Conservation (phyloP, 1,139 yeast genomes). For the Hansenula lynferdii region DNA sequence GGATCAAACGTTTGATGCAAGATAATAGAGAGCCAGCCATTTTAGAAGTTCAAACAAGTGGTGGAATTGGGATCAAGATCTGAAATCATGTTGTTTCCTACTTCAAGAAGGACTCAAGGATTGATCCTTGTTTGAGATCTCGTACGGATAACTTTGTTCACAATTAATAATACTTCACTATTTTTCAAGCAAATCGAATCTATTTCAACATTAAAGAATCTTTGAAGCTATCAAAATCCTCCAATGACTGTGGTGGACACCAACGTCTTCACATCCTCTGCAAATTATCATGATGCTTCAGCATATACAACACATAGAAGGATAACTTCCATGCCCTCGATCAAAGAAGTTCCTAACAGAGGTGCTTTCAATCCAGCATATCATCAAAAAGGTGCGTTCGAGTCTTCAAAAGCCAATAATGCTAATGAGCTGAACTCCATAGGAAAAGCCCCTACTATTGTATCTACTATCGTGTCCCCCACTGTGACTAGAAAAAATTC, state of each 20-base stretch:
- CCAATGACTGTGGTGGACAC: slow-evolving; percentile 1
- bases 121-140: too few species aligned
- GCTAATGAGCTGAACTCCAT: slow-evolving; percentile 1
- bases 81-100: too few species aligned
- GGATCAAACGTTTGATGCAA: neutral
- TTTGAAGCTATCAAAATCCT: too few species aligned
- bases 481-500: slow-evolving; percentile 12
- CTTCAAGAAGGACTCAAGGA: too few species aligned
- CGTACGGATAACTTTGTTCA: too few species aligned
- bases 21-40: neutral
- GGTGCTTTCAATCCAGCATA: neutral
- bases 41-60: too few species aligned
- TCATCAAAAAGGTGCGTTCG: slow-evolving; percentile 3
- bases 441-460: slow-evolving; percentile 17
- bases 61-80: too few species aligned
- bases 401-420: slow-evolving; percentile 1
- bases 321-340: neutral
- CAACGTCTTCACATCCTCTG: neutral
- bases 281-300: neutral
- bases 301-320: neutral
- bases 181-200: too few species aligned
- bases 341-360: slow-evolving; percentile 1
- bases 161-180: too few species aligned
- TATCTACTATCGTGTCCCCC: slow-evolving; percentile 14
- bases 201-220: too few species aligned